phyloP scores from a whole-genome alignment of 1,284 basidiomycete genomes.

The Agroathelia rolfsii region DNA sequence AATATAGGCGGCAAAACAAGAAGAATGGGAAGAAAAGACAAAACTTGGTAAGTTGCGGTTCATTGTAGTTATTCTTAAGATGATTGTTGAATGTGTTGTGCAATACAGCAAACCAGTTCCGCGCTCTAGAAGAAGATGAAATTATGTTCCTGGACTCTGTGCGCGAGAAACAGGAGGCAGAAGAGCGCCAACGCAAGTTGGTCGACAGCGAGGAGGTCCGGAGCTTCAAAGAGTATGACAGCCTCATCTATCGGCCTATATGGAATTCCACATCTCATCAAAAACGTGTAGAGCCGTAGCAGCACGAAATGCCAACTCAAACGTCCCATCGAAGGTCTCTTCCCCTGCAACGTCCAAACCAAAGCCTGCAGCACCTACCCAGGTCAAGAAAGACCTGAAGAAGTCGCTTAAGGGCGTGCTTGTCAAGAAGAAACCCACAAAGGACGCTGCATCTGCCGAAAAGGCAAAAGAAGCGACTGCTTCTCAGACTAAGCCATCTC shows the following conservation, averaged over 20 bases:
- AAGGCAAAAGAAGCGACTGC: conserved; percentile 9
- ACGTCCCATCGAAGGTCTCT: conserved; percentile 30
- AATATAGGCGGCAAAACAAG: conserved; percentile 72
- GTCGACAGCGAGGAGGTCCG: conserved; percentile 76
- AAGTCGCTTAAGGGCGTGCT: conserved; percentile 64
- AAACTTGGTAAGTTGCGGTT: conserved; percentile 53
- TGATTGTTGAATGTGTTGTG: conserved; percentile 7
- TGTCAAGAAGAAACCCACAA: conserved; percentile 67
- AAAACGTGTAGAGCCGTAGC: conserved; percentile 53
- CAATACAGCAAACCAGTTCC: conserved; percentile 74
- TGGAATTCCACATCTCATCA: conserved; percentile 12
- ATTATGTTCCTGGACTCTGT: conserved; percentile 82
- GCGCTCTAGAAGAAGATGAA: conserved; percentile 85
- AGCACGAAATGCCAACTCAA: conserved; percentile 47
- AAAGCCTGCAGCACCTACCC: conserved; percentile 21
- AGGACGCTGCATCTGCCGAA: conserved; percentile 21
- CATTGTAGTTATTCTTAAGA: conserved; percentile 1
- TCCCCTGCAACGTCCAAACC: conserved; percentile 14
- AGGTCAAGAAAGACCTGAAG: conserved; percentile 45
- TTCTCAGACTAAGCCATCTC: conserved; percentile 9
- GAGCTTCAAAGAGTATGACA: conserved; percentile 64
- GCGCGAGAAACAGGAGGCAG: conserved; percentile 63
- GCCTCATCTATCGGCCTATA: conserved; percentile 5
- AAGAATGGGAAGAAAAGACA: conserved; percentile 90
- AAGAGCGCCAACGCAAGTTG: conserved; percentile 64